phyloP scores from a whole-genome alignment of 768 basidiomycete species.

The Boletus eberwhitei region DNA sequence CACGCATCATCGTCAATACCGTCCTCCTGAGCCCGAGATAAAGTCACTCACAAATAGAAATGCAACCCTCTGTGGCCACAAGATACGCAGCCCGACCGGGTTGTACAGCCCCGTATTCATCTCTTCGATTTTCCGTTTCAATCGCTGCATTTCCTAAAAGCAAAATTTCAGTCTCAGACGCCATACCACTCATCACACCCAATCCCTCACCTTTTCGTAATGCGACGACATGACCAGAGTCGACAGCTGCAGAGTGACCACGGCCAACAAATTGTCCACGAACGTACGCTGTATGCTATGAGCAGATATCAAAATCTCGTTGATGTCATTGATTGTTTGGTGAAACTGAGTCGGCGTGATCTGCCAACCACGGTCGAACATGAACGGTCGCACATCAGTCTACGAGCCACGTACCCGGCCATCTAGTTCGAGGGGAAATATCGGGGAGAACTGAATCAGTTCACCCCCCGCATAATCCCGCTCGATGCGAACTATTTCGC shows the following conservation, averaged over 20 bases:
- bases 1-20: neutral
- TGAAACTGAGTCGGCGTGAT: constrained; percentile 89
- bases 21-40: neutral
- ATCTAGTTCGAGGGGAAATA: constrained; percentile 90
- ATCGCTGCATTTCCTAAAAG: constrained; percentile 70
- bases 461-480: constrained; percentile 92
- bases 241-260: constrained; percentile 79
- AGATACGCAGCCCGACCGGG: constrained; percentile 79
- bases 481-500: constrained; percentile 89
- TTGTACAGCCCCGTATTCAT: constrained; percentile 78
- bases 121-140: constrained; percentile 59
- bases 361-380: constrained; percentile 37
- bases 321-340: constrained; percentile 87
- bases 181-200: neutral
- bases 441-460: constrained; percentile 82
- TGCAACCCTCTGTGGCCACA: constrained; percentile 81
- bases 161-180: constrained; percentile 1
- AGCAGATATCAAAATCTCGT: constrained; percentile 82
- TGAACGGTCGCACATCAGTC: neutral
- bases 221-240: constrained; percentile 65
- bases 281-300: constrained; percentile 72
- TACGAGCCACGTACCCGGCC: constrained; percentile 63
- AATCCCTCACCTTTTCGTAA: constrained; percentile 67
- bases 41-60: constrained; percentile 84
- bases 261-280: constrained; percentile 74